Evolutionary conservation across 2,329 filamentous ascomycete species (phyloP), one percentile per base, ranked within the genome.

Genomic region (Colletotrichum ledebouriae): DNA sequence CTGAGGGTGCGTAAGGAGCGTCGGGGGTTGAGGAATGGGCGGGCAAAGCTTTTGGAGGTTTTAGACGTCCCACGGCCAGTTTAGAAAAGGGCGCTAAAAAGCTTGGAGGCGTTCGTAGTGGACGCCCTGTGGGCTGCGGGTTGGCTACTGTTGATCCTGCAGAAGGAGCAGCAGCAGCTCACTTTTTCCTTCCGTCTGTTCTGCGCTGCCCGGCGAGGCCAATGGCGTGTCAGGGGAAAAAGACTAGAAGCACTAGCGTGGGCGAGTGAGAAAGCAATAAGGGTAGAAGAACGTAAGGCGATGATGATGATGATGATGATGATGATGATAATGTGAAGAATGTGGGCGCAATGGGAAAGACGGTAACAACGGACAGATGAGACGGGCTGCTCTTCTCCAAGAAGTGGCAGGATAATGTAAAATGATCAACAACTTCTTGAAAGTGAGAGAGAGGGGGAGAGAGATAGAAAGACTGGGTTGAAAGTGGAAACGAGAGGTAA

Each of bases 1-100:
- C 17, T 15, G 37, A n/a, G 44, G 44, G 13, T 39, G 37, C 37
- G 22, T 13, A 39, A 41, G 25, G 20, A 52, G 50, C 59, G 59
- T 61, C 47, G 39, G 39, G 25, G 39, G 13, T 64, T 53, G 53
- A 64, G 41, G 53, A 64, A 62, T 50, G 65, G 65, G 61, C 12
- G 55, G 55, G 49, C 53, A 61, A 68, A 68, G 65, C 65, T 68
- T 68, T 65, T 68, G 65, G 49, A 50, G 61, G 61, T 59, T 65
- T 68, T 49, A 39, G 59, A 63, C 53, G 65, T 42, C 53, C 65
- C 65, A 65, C 47, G 49, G 46, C 61, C 47, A 68, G 53, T 64
- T 56, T 63, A 58, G 64, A 39, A 57, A 53, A 63, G 44, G n/a
- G 41, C 65, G 60, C 65, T 65, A 68, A 59, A 50, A 61, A 25